These are phyloP conservation scores for Ophiocordyceps unilateralis DNA, from an alignment of 2,329 filamentous ascomycete species.

Conservation along the genomic window DNA sequence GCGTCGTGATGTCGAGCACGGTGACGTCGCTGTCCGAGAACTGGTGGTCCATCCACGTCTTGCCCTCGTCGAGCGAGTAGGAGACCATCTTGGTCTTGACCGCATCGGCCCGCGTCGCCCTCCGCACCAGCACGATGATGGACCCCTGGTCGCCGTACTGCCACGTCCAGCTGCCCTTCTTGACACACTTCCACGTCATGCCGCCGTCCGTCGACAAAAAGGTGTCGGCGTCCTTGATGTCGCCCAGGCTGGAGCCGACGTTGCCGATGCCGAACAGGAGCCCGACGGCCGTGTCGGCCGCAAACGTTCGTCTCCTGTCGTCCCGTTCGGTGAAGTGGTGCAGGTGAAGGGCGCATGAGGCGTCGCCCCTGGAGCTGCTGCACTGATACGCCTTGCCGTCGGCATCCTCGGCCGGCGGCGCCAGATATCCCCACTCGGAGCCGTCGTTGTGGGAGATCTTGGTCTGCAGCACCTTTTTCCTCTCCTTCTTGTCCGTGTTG, in stretches of 20 bases:
- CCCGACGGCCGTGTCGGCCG: conserved; percentile 73
- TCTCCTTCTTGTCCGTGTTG: conserved; percentile 59
- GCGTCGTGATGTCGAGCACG: conserved; percentile 68
- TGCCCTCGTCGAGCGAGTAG: conserved; percentile 69
- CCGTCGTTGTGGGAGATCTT: conserved; percentile 96
- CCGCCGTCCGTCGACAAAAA: conserved; percentile 90
- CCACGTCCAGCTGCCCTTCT: conserved; percentile 82
- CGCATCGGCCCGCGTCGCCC: conserved; percentile 46
- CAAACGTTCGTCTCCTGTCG: conserved; percentile 72
- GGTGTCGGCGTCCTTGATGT: conserved; percentile 60
- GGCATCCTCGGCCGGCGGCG: conserved; percentile 52
- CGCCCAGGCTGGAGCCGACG: conserved; percentile 53
- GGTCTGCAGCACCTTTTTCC: conserved; percentile 68
- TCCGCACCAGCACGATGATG: conserved; percentile 72
- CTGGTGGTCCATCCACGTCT: conserved; percentile 57
- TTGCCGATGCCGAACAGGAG: conserved; percentile 87
- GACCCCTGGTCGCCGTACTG: conserved; percentile 92
- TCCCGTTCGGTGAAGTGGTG: conserved; percentile 88
- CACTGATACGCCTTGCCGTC: conserved; percentile 60
- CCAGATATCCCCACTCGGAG: conserved; percentile 63
- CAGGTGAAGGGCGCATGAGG: conserved; percentile 72
- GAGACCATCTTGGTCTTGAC: conserved; percentile 51
- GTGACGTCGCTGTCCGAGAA: conserved; percentile 58
- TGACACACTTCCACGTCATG: conserved; percentile 68
- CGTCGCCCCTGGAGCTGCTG: conserved; percentile 35